These are phyloP conservation scores for Amanita exitialis DNA, from an alignment of 768 basidiomycete species.

Conservation along the genomic window DNA sequence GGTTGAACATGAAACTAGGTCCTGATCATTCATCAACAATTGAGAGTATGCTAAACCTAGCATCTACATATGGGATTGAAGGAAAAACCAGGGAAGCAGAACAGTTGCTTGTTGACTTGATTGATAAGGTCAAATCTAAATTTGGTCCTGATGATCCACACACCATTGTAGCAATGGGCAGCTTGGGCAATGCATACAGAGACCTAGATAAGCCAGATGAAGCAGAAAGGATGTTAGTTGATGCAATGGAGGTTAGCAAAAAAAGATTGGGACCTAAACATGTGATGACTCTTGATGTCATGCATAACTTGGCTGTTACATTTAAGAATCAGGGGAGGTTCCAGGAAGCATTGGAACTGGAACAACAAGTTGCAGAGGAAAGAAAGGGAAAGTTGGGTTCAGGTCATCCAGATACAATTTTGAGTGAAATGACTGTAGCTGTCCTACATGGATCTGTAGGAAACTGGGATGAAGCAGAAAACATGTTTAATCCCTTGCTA, in stretches of 20 bases:
- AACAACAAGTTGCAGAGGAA: not conserved
- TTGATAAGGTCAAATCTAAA: not conserved
- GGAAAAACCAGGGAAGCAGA: slow-evolving; percentile 2
- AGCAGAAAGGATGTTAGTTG: not conserved
- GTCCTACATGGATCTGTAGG: slow-evolving; percentile 2
- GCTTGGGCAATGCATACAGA: slow-evolving; percentile 1
- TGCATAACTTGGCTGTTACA: not conserved
- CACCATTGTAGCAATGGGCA: not conserved
- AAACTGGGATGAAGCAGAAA: slow-evolving; percentile 6
- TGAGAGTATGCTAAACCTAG: slow-evolving; percentile 1
- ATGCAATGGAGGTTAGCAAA: slow-evolving; percentile 2
- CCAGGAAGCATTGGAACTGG: not conserved
- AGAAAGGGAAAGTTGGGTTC: not conserved
- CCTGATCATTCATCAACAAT: slow-evolving; percentile 3
- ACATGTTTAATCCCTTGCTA: slow-evolving; percentile 1
- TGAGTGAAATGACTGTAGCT: not conserved
- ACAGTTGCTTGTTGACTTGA: not conserved
- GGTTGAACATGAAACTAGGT: slow-evolving; percentile 1
- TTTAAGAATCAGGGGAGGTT: not conserved
- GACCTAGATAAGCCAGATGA: not conserved
- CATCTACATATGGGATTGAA: slow-evolving; percentile 2
- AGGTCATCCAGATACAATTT: not conserved
- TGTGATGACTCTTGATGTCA: not conserved
- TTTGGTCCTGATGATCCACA: slow-evolving; percentile 7
- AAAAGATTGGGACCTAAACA: not conserved